phyloP scores from a whole-genome alignment of 1,284 basidiomycete genomes.

The Cryptococcus sp. region DNA sequence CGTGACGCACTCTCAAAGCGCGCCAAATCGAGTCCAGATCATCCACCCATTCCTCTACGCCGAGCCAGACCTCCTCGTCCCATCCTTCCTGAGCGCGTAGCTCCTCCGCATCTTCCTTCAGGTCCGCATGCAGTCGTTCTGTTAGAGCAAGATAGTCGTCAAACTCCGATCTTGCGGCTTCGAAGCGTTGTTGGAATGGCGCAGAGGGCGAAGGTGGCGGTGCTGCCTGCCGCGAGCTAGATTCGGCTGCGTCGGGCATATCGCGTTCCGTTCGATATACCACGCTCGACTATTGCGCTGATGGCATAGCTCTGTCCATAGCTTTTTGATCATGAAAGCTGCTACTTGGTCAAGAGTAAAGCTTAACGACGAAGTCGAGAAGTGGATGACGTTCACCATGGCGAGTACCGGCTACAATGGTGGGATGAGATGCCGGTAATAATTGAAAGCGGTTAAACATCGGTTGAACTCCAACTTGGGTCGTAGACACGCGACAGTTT shows the following conservation, averaged over 20 bases:
- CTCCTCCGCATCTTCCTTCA: slow-evolving; percentile 40
- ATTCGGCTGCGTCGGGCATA: not conserved
- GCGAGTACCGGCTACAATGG: too few species aligned
- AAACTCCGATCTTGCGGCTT: slow-evolving; percentile 28
- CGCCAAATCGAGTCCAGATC: slow-evolving; percentile 44
- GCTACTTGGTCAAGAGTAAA: too few species aligned
- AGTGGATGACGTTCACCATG: too few species aligned
- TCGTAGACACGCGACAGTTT: too few species aligned
- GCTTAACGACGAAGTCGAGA: too few species aligned
- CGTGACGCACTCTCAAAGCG: slow-evolving; percentile 42
- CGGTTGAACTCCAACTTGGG: too few species aligned
- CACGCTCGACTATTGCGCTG: too few species aligned
- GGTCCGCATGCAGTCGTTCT: slow-evolving; percentile 32
- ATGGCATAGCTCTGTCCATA: too few species aligned
- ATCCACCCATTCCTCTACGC: slow-evolving; percentile 42
- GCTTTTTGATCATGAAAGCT: too few species aligned
- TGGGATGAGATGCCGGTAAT: too few species aligned
- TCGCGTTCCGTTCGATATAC: too few species aligned
- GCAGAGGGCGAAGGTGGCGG: not conserved
- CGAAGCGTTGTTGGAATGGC: not conserved
- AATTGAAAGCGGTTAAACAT: too few species aligned
- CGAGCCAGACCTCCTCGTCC: slow-evolving; percentile 35
- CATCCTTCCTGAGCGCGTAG: slow-evolving; percentile 43
- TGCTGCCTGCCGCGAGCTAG: not conserved
- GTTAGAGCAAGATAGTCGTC: slow-evolving; percentile 32